Evolutionary conservation across 2,329 filamentous ascomycete species (phyloP), one percentile per base, ranked within the genome.

Genomic region (Drechslerella coelobrocha): DNA sequence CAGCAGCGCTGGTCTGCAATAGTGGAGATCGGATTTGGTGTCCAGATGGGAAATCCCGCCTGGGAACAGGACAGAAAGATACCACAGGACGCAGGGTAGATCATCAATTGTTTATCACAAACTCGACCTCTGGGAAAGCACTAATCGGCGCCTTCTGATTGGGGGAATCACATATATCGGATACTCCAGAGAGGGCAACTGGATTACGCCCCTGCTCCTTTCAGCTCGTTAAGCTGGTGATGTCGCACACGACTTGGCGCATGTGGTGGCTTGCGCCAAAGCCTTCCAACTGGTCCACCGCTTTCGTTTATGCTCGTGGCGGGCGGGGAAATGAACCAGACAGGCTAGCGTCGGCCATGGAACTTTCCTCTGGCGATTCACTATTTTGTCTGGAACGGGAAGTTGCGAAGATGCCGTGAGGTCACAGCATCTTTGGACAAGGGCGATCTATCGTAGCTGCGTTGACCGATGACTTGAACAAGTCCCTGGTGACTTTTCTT

Each of bases 211-310:
- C 34, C 3, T 39, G 34, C 12, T 39, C 34, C 4, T 39, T 39
- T 39, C 34, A 14, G 12, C 34, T n/a, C 12, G n/a, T n/a, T n/a
- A n/a, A 5, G 12, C 12, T 29, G 62, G 54, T 55, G 55, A 61
- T 48, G 63, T 68, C 63, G 57, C 56, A 39, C 34, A 60, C 63
- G 48, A 62, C 65, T 69, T 69, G 65, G 65, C 65, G 65, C 65
- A 69, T 56, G 45, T 41, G 17, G 57, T 69, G 65, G 57, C 57
- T 69, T 62, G 52, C 63, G 23, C 56, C 43, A 50, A 68, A 50
- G 45, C 63, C 61, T 48, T 43, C 27, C 47, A 8, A 50, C 27
- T 57, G 61, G 10, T 3, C 19, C 7, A 17, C 8, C n/a, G 43
- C 47, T n/a, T 31, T 69, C 52, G 57, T 62, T 59, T 52, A 69